Evolutionary conservation across 2,329 filamentous ascomycete species (phyloP).

Genomic region (Pleoardoris graminearum): DNA sequence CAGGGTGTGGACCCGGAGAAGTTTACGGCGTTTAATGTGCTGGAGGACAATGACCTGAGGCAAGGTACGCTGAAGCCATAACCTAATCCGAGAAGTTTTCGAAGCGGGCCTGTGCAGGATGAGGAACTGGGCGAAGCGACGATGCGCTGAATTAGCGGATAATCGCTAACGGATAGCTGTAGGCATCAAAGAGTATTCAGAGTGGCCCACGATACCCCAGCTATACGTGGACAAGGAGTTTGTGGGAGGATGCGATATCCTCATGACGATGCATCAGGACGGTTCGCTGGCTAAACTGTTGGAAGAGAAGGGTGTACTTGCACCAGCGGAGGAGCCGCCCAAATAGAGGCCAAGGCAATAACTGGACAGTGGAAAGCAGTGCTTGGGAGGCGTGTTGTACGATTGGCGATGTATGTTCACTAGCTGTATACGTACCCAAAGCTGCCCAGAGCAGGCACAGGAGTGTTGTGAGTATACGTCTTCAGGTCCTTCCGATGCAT

Average conservation of each 20-base stretch:
- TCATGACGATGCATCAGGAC: constrained; percentile 96
- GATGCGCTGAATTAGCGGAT: too few relatives aligned
- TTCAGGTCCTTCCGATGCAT: too few relatives aligned
- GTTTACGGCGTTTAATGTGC: constrained; percentile 97
- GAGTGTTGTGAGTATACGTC: neutral
- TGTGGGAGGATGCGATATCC: constrained; percentile 94
- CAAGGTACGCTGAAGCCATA: constrained; percentile 58
- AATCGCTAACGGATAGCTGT: constrained; percentile 8
- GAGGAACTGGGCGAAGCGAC: too few relatives aligned
- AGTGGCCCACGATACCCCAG: constrained; percentile 98
- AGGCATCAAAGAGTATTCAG: constrained; percentile 99
- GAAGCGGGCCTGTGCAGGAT: too few relatives aligned
- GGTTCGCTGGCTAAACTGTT: constrained; percentile 90
- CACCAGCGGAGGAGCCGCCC: constrained; percentile 50
- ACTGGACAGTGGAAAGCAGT: neutral
- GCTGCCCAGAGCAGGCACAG: neutral
- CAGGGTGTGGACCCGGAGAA: constrained; percentile 95
- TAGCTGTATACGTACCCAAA: neutral
- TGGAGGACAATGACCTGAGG: constrained; percentile 87
- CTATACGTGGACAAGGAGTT: constrained; percentile 96
- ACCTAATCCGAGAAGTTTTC: neutral
- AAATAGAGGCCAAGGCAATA: constrained; percentile 13
- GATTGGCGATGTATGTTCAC: constrained; percentile 10
- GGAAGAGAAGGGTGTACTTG: constrained; percentile 87
- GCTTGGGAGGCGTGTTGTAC: neutral